Percentiles rank a stretch among this genome's conserved stretches.
These are phyloP conservation scores for Cercospora zeae-maydis DNA, from an alignment of 2,329 filamentous ascomycete genomes.

Conservation along the genomic window DNA sequence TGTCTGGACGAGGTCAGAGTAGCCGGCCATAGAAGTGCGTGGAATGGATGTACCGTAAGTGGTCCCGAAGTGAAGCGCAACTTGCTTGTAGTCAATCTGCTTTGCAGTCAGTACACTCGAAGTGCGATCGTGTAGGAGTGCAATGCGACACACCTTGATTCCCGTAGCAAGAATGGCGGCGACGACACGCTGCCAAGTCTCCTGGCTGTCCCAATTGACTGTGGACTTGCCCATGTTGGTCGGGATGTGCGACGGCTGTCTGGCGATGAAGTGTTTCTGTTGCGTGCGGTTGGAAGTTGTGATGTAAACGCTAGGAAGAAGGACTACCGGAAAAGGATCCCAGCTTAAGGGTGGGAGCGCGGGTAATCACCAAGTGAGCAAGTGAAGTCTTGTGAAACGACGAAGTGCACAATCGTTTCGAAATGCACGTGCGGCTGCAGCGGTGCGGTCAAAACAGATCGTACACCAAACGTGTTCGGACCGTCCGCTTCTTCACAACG, in stretches of 20 bases:
- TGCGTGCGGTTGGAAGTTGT: not conserved
- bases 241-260: not conserved
- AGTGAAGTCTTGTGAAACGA: not conserved
- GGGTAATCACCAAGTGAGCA: not conserved
- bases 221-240: constrained; percentile 1
- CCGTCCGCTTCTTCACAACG: not conserved
- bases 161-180: constrained; percentile 40
- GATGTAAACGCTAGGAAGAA: not conserved
- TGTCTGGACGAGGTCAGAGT: constrained; percentile 25
- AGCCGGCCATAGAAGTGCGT: not conserved
- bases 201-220: constrained; percentile 39
- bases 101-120: not conserved
- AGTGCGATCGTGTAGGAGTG: not conserved
- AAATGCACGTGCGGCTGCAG: not conserved
- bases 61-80: constrained; percentile 46
- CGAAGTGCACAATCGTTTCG: not conserved
- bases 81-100: constrained; percentile 45
- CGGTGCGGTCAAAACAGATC: not conserved
- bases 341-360: not conserved
- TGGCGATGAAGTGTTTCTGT: not conserved
- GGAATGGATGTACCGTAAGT: constrained; percentile 37
- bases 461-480: not conserved
- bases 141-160: constrained; percentile 31
- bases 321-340: not conserved
- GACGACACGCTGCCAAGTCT: constrained; percentile 41